Base-by-base conservation (phyloP, 2,329 filamentous ascomycete species). In the Penicillium sp. region DNA sequence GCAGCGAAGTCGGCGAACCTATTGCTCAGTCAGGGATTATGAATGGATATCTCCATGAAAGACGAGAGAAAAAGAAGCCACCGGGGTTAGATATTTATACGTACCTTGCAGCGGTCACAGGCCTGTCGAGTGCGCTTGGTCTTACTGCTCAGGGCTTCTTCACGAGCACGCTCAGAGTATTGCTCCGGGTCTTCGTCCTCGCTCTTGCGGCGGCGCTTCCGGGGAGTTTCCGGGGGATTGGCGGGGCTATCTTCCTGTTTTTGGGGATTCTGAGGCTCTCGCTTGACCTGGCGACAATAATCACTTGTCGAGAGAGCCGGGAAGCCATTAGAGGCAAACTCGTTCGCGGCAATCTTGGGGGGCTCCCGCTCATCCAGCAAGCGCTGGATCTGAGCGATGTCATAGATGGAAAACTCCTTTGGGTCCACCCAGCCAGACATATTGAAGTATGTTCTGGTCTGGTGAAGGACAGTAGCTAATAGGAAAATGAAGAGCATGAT, bases 31-130 rank as follows among this genome's bases (percentile, higher is more conserved):
- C 22, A 41, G 39, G 10, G 9, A 22, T 2, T 3, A 18, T 20
- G 9, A 18, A 20, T 38, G 5, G 16, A 20, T 13, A 13, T 20
- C 4, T 38, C 9, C 10, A 11, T 11, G 35, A 10, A 22, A 2
- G n/a, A 13, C 4, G 18, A 20, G 14, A 3, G 9, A 22, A 10
- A 11, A 22, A 18, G n/a, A 40, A 14, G 13, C 5, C 16, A 13
- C 13, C 2, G 5, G 20, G 22, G n/a, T 13, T 33, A 2, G 22
- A 9, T 25, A 20, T 14, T 1, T 31, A 16, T 10, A 48, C 48
- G 13, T 46, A 55, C 56, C 46, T 39, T 48, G 51, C 56, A 59
- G n/a, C 56, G 46, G 27, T 59, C 54, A 42, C 56, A 59, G 11
- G 56, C 56, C 16, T 51, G 45, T 14, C 43, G 39, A 14, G 51